Percentiles rank a stretch among this genome's conserved stretches.
phyloP scores from a whole-genome alignment of 352 stramenopile genomes.

The Globisporangium camurandrum region DNA sequence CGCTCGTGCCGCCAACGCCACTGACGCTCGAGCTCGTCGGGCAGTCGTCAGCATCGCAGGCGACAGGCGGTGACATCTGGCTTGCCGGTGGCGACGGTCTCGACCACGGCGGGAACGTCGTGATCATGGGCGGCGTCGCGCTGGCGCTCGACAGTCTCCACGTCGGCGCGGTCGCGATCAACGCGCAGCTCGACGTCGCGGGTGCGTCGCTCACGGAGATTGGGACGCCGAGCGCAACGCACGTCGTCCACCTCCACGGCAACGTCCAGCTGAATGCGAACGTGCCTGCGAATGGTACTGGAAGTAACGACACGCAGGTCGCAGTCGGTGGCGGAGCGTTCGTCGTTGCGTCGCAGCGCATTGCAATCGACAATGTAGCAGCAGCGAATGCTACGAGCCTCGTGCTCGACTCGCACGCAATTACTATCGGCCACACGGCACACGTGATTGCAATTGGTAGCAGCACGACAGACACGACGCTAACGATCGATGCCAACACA shows the following conservation, averaged over 20 bases:
- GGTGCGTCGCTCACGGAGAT: constrained; percentile 51
- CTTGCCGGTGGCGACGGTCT: constrained; percentile 46
- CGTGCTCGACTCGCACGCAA: constrained; percentile 29
- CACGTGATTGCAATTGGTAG: constrained; percentile 25
- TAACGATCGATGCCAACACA: constrained; percentile 19
- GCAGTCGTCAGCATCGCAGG: constrained; percentile 38
- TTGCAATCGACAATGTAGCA: constrained; percentile 44
- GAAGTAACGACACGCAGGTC: constrained; percentile 36
- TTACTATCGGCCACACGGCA: constrained; percentile 26
- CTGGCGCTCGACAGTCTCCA: constrained; percentile 15
- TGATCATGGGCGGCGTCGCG: constrained; percentile 33
- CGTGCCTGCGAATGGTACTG: constrained; percentile 16
- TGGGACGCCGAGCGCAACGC: constrained; percentile 35
- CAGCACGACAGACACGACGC: constrained; percentile 10
- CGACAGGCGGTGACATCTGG: constrained; percentile 40
- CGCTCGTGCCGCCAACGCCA: constrained; percentile 10
- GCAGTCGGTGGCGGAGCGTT: constrained; percentile 32
- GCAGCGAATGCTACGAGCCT: constrained; percentile 28
- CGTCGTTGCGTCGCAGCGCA: constrained; percentile 29
- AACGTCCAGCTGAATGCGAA: constrained; percentile 49
- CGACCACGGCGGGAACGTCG: constrained; percentile 34
- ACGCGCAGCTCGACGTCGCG: constrained; percentile 33
- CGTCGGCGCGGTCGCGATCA: constrained; percentile 45
- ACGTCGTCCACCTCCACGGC: constrained; percentile 49
- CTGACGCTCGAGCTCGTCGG: constrained; percentile 45